A percentile compares a stretch with the other conserved stretches of the same genome.
Conservation (phyloP, 768 basidiomycete genomes). For the Artomyces pyxidatus region DNA sequence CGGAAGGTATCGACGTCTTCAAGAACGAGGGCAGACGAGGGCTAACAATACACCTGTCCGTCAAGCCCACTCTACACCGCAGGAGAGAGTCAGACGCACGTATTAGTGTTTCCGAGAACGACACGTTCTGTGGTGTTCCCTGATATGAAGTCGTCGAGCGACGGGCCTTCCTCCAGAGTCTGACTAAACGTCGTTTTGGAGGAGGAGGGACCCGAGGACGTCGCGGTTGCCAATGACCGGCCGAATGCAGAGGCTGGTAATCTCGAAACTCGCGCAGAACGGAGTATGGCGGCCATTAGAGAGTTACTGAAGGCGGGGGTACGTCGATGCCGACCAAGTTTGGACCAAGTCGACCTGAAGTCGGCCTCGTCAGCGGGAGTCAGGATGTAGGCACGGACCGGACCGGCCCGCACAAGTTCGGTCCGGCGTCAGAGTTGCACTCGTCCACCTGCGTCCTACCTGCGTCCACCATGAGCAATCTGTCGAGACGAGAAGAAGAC, state of each 20-base stretch:
- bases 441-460: neutral
- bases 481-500: constrained; percentile 85
- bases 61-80: neutral
- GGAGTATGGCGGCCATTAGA: constrained; percentile 8
- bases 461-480: constrained; percentile 54
- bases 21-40: constrained; percentile 82
- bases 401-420: neutral
- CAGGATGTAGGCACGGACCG: neutral
- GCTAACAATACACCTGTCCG: constrained; percentile 30
- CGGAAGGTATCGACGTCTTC: constrained; percentile 89
- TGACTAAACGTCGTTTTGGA: constrained; percentile 40
- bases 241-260: neutral
- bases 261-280: constrained; percentile 10
- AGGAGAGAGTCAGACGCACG: constrained; percentile 33
- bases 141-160: constrained; percentile 77
- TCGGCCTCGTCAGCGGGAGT: neutral
- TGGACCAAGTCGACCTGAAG: neutral
- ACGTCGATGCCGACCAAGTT: too few relatives aligned
- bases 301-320: neutral
- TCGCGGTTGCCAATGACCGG: constrained; percentile 17
- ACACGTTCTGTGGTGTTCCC: constrained; percentile 49
- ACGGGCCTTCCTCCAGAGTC: constrained; percentile 56
- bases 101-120: constrained; percentile 61
- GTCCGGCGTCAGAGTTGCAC: neutral
- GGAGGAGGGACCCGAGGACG: constrained; percentile 41